Conservation (phyloP, 2,329 filamentous ascomycete species). For the Phialophora chinensis region DNA sequence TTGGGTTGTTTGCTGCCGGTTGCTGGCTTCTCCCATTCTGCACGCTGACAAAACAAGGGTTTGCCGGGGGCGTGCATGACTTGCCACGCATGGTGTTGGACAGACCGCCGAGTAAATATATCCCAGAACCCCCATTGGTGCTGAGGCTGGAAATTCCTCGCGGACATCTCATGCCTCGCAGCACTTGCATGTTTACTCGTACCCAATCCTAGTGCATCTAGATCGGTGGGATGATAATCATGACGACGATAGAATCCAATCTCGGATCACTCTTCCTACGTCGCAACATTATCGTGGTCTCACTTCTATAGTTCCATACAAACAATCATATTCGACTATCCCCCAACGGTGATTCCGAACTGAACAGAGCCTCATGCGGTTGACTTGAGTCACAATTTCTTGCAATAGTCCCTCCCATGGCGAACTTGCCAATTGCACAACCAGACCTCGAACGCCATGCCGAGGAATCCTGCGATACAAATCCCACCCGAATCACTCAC, state of each 20-base stretch:
- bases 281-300: background rate
- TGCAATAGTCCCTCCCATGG: constrained; percentile 79
- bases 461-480: constrained; percentile 81
- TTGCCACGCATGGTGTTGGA: constrained; percentile 18
- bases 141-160: background rate
- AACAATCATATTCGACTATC: background rate
- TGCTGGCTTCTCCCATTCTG: constrained; percentile 4
- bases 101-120: constrained; percentile 16
- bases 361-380: background rate
- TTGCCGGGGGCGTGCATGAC: constrained; percentile 21
- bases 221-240: background rate
- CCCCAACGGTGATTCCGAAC: background rate
- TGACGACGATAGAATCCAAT: background rate
- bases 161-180: background rate
- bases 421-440: constrained; percentile 83
- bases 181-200: constrained; percentile 4
- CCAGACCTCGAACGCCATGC: constrained; percentile 80
- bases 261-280: background rate
- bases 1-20: background rate
- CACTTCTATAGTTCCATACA: background rate
- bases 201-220: constrained; percentile 1
- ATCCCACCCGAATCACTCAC: constrained; percentile 93
- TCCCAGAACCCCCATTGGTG: constrained; percentile 17
- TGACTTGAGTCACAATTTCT: constrained; percentile 47
- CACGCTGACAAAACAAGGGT: constrained; percentile 29